These are phyloP conservation scores for Thermothelomyces thermophilus DNA, from an alignment of 2,329 filamentous ascomycete species.

Conservation along the genomic window DNA sequence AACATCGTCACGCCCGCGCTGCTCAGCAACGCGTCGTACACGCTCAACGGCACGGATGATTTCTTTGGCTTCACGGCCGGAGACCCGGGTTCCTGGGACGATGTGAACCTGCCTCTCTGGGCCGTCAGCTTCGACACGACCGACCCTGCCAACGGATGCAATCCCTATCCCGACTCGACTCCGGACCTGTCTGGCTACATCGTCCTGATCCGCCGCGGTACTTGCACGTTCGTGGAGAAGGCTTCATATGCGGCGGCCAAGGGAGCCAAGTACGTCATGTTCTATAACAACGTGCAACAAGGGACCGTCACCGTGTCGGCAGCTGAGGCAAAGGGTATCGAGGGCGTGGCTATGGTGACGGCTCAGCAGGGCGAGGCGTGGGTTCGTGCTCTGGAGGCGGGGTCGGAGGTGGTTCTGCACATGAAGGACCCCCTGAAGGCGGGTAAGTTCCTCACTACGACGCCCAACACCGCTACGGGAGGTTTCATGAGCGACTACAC, in stretches of 20 bases:
- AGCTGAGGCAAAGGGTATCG: constrained; percentile 29
- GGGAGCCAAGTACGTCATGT: constrained; percentile 54
- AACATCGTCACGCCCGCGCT: constrained; percentile 39
- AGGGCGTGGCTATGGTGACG: constrained; percentile 37
- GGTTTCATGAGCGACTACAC: constrained; percentile 48
- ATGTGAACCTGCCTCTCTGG: constrained; percentile 44
- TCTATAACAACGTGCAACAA: constrained; percentile 52
- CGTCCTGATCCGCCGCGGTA: constrained; percentile 54
- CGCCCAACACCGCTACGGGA: constrained; percentile 38
- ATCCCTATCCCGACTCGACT: constrained; percentile 43
- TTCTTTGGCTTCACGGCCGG: constrained; percentile 40
- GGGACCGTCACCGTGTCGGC: constrained; percentile 33
- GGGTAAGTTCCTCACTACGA: constrained; percentile 29
- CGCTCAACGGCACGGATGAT: constrained; percentile 30
- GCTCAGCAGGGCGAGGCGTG: constrained; percentile 37
- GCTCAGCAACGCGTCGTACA: constrained; percentile 37
- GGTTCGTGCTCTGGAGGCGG: constrained; percentile 37
- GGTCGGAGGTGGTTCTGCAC: constrained; percentile 37
- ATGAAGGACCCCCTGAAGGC: constrained; percentile 38
- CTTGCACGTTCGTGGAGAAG: constrained; percentile 51
- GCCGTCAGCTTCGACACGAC: constrained; percentile 44
- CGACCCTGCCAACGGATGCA: constrained; percentile 45
- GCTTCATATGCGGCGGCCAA: constrained; percentile 44
- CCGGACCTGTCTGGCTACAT: constrained; percentile 52
- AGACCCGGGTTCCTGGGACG: constrained; percentile 36